Evolutionary conservation across 345 rosid species (phyloP).

Genomic region (Salix brachista): DNA sequence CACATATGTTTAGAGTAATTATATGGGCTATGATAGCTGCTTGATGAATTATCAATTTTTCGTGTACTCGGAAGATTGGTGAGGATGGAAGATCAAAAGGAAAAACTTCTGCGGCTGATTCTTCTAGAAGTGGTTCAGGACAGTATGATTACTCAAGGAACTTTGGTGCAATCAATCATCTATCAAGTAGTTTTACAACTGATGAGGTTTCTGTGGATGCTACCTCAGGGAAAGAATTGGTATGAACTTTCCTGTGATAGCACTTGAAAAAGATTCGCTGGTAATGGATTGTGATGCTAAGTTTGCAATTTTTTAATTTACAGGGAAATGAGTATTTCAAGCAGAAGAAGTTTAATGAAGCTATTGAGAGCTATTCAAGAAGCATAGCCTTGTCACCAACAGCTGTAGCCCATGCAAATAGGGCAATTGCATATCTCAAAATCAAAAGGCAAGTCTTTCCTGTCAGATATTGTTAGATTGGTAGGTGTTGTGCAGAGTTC

Average conservation of each 20-base stretch:
- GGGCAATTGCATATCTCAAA: conserved; percentile 93
- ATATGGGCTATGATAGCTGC: background rate
- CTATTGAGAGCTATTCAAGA: conserved; percentile 81
- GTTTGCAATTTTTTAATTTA: background rate
- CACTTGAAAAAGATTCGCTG: background rate
- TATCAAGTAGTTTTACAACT: conserved; percentile 37
- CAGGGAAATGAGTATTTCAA: conserved; percentile 88
- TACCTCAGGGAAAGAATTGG: conserved; percentile 82
- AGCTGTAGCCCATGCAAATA: conserved; percentile 80
- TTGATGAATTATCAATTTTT: conserved; percentile 12
- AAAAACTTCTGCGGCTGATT: conserved; percentile 14
- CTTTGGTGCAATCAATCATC: conserved; percentile 31
- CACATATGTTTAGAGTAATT: background rate
- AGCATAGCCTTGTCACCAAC: conserved; percentile 85
- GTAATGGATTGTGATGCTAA: conserved; percentile 1
- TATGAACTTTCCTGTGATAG: conserved; percentile 18
- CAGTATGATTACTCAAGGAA: conserved; percentile 35
- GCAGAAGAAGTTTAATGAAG: conserved; percentile 77
- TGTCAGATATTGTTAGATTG: background rate
- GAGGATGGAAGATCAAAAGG: conserved; percentile 26
- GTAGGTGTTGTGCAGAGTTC: background rate
- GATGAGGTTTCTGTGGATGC: conserved; percentile 57
- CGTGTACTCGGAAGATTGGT: conserved; percentile 19
- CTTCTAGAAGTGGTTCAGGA: conserved; percentile 22
- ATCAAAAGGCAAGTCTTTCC: conserved; percentile 48